These are phyloP conservation scores for Ensete ventricosum DNA, from an alignment of 176 grass and related monocot species.

Conservation along the genomic window DNA sequence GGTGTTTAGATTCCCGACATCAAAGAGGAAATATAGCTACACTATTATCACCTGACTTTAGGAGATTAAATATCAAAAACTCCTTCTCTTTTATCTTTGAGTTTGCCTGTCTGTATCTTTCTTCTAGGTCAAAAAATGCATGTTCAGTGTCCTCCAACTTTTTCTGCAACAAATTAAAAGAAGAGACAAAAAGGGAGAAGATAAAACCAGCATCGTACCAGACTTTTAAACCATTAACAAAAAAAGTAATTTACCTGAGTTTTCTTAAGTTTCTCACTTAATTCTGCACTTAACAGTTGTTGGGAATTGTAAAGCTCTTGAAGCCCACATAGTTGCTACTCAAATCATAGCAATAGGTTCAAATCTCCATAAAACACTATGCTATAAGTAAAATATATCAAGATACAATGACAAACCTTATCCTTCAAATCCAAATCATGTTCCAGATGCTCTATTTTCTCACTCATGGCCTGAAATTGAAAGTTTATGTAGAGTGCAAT, in stretches of 20 bases:
- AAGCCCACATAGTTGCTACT: constrained; percentile 77
- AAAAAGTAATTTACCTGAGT: constrained; percentile 46
- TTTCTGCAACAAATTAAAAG: constrained; percentile 47
- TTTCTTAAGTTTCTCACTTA: constrained; percentile 72
- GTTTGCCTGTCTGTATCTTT: constrained; percentile 88
- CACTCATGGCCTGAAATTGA: constrained; percentile 62
- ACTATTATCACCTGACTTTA: constrained; percentile 62
- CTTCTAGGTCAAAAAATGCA: constrained; percentile 76
- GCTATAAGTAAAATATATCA: not conserved
- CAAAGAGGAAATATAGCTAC: constrained; percentile 10
- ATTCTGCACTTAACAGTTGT: constrained; percentile 69
- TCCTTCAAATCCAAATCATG: constrained; percentile 88
- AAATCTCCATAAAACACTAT: not conserved
- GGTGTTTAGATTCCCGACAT: constrained; percentile 11
- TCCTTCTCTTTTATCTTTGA: constrained; percentile 96
- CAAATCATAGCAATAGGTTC: constrained; percentile 15
- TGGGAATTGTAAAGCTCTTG: constrained; percentile 88
- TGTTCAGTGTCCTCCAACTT: constrained; percentile 63
- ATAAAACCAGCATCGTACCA: not conserved
- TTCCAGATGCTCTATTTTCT: constrained; percentile 84
- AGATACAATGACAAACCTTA: constrained; percentile 41
- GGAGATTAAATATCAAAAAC: constrained; percentile 83
- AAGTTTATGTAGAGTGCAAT: not conserved
- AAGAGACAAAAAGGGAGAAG: not conserved
- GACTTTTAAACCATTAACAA: constrained; percentile 4